Conservation (phyloP, 176 grass and related monocot species). For the Elymus sibiricus region DNA sequence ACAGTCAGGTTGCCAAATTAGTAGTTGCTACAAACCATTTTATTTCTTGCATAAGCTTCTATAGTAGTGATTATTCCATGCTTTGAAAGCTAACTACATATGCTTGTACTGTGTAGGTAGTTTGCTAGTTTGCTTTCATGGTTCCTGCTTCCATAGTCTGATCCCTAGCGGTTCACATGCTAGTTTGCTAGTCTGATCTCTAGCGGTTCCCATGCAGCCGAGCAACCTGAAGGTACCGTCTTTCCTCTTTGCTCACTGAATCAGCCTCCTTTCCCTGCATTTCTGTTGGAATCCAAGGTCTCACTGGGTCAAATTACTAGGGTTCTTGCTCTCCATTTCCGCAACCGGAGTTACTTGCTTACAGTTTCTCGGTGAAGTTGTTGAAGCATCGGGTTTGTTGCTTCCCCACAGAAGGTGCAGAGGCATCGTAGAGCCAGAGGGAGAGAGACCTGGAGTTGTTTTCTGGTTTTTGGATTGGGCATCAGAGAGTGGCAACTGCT, state of each 20-base stretch:
- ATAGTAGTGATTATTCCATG: background rate
- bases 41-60: background rate
- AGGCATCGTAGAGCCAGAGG: background rate
- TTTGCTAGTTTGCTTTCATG: background rate
- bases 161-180: too few species aligned
- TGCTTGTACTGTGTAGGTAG: background rate
- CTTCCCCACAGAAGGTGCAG: background rate
- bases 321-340: slow-evolving; percentile 23
- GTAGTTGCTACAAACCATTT: background rate
- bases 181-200: too few species aligned
- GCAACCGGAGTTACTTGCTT: background rate
- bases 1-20: too few species aligned
- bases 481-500: background rate
- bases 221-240: too few species aligned
- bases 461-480: slow-evolving; percentile 10
- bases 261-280: background rate
- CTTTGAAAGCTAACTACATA: background rate
- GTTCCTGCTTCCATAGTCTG: background rate
- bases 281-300: background rate
- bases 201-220: too few species aligned
- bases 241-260: background rate
- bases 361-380: background rate
- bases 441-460: background rate
- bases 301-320: slow-evolving; percentile 8
- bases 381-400: background rate